A percentile compares a stretch with the other conserved stretches of the same genome.
Conservation (phyloP, 805 yeast species). For the Saturnispora silvae region DNA sequence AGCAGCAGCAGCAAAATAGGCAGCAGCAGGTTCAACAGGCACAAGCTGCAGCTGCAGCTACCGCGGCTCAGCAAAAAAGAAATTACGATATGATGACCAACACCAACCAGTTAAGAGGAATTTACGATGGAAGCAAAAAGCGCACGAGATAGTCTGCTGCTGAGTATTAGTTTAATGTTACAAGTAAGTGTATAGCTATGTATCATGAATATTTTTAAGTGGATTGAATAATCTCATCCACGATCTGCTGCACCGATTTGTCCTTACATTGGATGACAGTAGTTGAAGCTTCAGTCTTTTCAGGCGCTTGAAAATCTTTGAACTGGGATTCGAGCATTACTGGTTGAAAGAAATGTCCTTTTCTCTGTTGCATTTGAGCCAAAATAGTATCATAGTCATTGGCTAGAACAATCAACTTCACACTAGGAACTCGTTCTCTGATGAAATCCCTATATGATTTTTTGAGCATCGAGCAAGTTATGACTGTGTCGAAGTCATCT, state of each 20-base stretch:
- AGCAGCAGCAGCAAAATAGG: conserved; percentile 5
- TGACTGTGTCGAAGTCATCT: conserved; percentile 31
- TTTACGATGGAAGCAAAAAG: conserved; percentile 7
- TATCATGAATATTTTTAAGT: background rate
- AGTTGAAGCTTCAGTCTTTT: conserved; percentile 12
- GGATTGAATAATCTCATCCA: background rate
- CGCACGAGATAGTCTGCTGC: background rate
- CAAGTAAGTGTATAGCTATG: background rate
- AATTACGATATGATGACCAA: conserved; percentile 12
- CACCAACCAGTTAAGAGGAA: conserved; percentile 1
- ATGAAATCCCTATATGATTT: conserved; percentile 58
- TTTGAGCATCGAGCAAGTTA: conserved; percentile 82
- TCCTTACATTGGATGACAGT: conserved; percentile 16
- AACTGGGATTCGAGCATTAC: conserved; percentile 77
- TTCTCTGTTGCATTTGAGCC: conserved; percentile 50
- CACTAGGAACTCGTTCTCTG: conserved; percentile 24
- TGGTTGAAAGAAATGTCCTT: conserved; percentile 79
- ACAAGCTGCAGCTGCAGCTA: background rate
- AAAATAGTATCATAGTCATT: conserved; percentile 53
- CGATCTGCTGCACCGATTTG: conserved; percentile 12
- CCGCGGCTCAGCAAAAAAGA: conserved; percentile 8
- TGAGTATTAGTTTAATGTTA: background rate
- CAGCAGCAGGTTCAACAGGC: conserved; percentile 5
- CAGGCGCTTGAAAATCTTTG: conserved; percentile 63
- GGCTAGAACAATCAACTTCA: conserved; percentile 49